These are phyloP conservation scores for Phoma sp. DNA, from an alignment of 2,329 filamentous ascomycete species.

Conservation along the genomic window DNA sequence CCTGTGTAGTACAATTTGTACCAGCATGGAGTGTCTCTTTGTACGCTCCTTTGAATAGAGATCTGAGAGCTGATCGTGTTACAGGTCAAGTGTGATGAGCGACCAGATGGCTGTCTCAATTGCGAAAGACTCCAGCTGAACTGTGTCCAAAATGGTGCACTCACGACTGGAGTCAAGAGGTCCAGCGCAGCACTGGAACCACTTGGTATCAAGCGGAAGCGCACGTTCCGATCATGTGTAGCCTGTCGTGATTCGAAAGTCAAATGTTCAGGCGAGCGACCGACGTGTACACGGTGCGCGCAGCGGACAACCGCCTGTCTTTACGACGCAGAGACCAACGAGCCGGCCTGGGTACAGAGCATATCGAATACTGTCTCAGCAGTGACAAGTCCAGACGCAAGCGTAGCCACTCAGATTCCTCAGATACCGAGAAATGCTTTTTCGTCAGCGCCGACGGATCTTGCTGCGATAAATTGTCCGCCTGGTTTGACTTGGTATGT, in stretches of 20 bases:
- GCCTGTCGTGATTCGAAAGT: slow-evolving; percentile 42
- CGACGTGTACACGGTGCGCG: slow-evolving; percentile 37
- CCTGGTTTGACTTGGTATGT: slow-evolving; percentile 32
- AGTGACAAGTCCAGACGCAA: slow-evolving; percentile 15
- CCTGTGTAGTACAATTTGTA: not conserved
- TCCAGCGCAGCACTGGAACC: slow-evolving; percentile 25
- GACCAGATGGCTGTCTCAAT: slow-evolving; percentile 39
- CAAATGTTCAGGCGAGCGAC: slow-evolving; percentile 42
- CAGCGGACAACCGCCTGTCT: slow-evolving; percentile 33
- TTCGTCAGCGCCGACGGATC: slow-evolving; percentile 15
- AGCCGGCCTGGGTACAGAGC: slow-evolving; percentile 42
- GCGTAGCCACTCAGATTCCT: slow-evolving; percentile 23
- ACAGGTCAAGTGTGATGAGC: slow-evolving; percentile 44
- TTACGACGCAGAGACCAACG: slow-evolving; percentile 38
- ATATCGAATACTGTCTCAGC: slow-evolving; percentile 22
- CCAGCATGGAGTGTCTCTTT: no score
- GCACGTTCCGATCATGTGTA: slow-evolving; percentile 41
- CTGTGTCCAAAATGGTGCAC: slow-evolving; percentile 35
- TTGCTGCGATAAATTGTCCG: slow-evolving; percentile 28
- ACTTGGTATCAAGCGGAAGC: slow-evolving; percentile 39
- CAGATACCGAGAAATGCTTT: slow-evolving; percentile 21
- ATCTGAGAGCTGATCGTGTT: slow-evolving; percentile 5
- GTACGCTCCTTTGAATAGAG: not conserved
- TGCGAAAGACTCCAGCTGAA: slow-evolving; percentile 38
- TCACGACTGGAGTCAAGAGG: slow-evolving; percentile 23